Evolutionary conservation across 768 basidiomycete genomes (phyloP), one percentile per base, ranked within the genome.

Genomic region (Pleurotus citrinopileatus): DNA sequence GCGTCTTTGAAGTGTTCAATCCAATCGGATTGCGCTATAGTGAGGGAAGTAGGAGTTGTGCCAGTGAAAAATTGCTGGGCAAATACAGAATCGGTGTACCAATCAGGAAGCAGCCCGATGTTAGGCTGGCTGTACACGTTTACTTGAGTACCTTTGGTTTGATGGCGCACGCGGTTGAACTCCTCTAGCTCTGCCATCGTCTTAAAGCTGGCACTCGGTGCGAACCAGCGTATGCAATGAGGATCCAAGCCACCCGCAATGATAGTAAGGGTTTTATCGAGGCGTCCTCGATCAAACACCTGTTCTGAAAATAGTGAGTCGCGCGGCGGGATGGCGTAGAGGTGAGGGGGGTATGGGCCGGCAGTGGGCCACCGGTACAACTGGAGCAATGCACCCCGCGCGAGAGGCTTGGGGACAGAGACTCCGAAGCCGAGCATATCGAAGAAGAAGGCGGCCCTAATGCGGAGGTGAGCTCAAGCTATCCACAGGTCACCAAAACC

Each of bases 51-150:
- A 12, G 67, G 64, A 52, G 67, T 67, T 23, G 62, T 54, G 13
- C 67, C 67, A 27, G 62, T 65, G 40, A 69, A 64, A 32, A 62
- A 61, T 46, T 69, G 67, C 40, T 67, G 66, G 8, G 55, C 65
- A 48, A 66, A 69, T n/a, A 61, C 65, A 17, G 63, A 63, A 43
- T 69, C 67, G 13, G 65, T 65, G 45, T 64, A 67, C 67, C 67
- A 69, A 48, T 69, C 67, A 19, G 47, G 25, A 25, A 65, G 62
- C 38, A 57, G 58, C 2, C 67, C 67, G 17, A 69, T 59, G 53
- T 67, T 69, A 17, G 53, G 55, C 40, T 45, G 42, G 28, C 42
- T 59, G 48, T 61, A 66, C 61, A 66, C 62, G 52, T 65, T 55
- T 42, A 36, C 28, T 34, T 12, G 27, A 36, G 8, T 19, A 27